Base-by-base conservation (phyloP, 2,329 filamentous ascomycete genomes). In the Coniella lustricola region DNA sequence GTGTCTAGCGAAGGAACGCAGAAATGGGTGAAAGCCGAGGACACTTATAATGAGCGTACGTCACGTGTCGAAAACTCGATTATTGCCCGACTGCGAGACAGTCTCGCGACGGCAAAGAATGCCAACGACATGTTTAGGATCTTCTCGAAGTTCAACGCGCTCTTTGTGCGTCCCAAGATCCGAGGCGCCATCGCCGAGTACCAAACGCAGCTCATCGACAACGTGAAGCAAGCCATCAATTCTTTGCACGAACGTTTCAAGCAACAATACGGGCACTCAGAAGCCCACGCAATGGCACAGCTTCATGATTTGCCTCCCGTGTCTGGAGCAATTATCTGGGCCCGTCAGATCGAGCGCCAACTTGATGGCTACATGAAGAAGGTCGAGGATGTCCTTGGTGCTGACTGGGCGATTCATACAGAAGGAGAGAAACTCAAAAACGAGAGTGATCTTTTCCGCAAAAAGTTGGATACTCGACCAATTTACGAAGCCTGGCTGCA, bases 41-140 rank as follows among this genome's bases (percentile, higher is more conserved):
- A 91, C 57, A 84, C 87, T 34, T 99, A 99, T 74, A 97, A 96
- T 57, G 94, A 98, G 65, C 85, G 94, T 34, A 98, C 94, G 9
- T 91, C 93, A 16, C 82, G 93, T 52, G 93, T 99, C 4, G 93
- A 99, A 65, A 98, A 98, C 68, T 96, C 93, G 3, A 98, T 99
- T 66, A 99, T 99, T 64, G 90, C 93, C 31, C 81, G 90, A 46
- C 75, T 98, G 29, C 81, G 93, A 60, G 93, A 98, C 67, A 86
- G 93, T 50, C 77, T 98, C 48, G 93, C 90, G 13, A 95, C 90
- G 7, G 91, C 93, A 12, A 96, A 95, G 74, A 95, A 90, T 54
- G 93, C 93, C 35, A 97, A 95, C 63, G 94, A 98, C 68, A 99
- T 98, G 93, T 99, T 99, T 67, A 87, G 94, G 47, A 93, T 99